A percentile compares a stretch with the other conserved stretches of the same genome.
phyloP scores from a whole-genome alignment of 179 eudicot genomes.

The Beta macrorhiza region DNA sequence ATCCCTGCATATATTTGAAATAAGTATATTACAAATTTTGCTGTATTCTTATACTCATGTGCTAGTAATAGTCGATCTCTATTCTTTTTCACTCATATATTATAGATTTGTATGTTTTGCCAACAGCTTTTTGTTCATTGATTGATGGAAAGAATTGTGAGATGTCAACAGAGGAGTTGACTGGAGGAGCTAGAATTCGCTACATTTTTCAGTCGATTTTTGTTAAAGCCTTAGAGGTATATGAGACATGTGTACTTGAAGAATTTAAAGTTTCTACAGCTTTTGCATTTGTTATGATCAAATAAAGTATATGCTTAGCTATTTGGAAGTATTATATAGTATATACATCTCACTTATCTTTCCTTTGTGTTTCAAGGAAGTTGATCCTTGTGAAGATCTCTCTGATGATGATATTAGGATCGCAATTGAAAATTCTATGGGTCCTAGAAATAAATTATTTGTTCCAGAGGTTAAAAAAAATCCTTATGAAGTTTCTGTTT shows the following conservation, averaged over 20 bases:
- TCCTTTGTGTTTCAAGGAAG: slow-evolving; percentile 45
- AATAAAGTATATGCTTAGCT: background rate
- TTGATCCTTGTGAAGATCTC: slow-evolving; percentile 81
- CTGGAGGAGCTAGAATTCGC: slow-evolving; percentile 83
- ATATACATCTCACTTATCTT: background rate
- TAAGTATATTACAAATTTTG: background rate
- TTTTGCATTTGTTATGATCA: background rate
- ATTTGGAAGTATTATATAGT: background rate
- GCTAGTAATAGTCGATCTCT: background rate
- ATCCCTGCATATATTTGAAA: background rate
- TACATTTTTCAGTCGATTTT: slow-evolving; percentile 76
- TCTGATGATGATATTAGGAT: slow-evolving; percentile 81
- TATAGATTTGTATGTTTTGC: background rate
- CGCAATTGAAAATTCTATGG: slow-evolving; percentile 86
- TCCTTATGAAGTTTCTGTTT: background rate
- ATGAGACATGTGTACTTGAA: background rate
- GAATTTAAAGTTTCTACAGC: background rate
- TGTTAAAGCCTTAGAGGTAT: slow-evolving; percentile 76
- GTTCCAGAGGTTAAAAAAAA: slow-evolving; percentile 59
- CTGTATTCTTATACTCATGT: background rate
- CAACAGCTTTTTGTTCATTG: slow-evolving; percentile 32
- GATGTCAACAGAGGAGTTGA: slow-evolving; percentile 76
- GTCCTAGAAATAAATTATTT: slow-evolving; percentile 69
- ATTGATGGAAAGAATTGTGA: slow-evolving; percentile 44
- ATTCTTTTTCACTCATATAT: background rate